Evolutionary conservation across 1,284 basidiomycete species (phyloP).

Genomic region (Ceratobasidium sp.): DNA sequence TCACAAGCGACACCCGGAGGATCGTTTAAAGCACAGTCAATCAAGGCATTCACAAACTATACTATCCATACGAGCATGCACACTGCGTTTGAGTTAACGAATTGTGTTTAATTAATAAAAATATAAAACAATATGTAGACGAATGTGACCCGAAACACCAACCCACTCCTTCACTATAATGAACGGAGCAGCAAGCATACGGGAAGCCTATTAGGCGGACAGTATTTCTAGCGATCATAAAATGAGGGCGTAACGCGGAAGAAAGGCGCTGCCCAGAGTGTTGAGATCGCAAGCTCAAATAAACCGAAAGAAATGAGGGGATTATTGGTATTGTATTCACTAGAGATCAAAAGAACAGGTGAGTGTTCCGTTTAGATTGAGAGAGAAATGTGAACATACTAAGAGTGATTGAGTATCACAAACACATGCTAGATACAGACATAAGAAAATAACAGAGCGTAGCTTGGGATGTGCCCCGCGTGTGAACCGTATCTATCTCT

Average conservation of each 20-base stretch:
- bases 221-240: constrained; percentile 69
- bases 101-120: neutral
- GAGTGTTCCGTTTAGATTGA: neutral
- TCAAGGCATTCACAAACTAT: too few species aligned
- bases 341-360: neutral
- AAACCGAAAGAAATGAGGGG: neutral
- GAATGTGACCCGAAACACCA: constrained; percentile 44
- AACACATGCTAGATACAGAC: constrained; percentile 5
- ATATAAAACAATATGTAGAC: constrained; percentile 8
- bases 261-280: constrained; percentile 86
- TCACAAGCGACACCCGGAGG: too few species aligned
- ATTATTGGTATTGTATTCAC: neutral
- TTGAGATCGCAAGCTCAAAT: constrained; percentile 67
- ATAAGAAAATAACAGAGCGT: constrained; percentile 6
- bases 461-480: constrained; percentile 64
- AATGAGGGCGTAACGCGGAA: constrained; percentile 86
- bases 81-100: too few species aligned
- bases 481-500: constrained; percentile 68
- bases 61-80: too few species aligned
- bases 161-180: constrained; percentile 11
- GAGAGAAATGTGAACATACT: neutral
- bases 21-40: too few species aligned
- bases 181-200: constrained; percentile 35
- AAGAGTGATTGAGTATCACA: constrained; percentile 23
- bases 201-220: constrained; percentile 39